Percentiles rank a stretch among this genome's conserved stretches.
phyloP scores from a whole-genome alignment of 768 basidiomycete species.

The Hypsizygus marmoreus region DNA sequence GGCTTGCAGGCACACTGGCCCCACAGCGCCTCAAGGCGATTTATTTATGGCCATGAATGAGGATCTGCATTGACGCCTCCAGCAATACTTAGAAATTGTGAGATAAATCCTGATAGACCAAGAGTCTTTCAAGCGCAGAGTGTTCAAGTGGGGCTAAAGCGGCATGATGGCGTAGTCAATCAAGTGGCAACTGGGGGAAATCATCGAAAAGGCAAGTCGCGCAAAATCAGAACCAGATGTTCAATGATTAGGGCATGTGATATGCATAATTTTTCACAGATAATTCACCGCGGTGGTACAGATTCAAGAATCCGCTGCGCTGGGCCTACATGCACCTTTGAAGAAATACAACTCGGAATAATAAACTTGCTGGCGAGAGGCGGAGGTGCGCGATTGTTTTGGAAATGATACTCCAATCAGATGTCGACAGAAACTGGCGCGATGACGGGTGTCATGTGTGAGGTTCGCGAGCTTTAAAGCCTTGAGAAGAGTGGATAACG shows the following conservation, averaged over 20 bases:
- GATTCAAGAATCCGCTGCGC: not conserved
- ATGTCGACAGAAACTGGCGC: slow-evolving; percentile 2
- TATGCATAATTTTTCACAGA: not conserved
- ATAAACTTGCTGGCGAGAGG: not conserved
- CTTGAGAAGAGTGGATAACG: slow-evolving; percentile 6
- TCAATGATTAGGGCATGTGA: not conserved
- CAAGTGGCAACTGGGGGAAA: not conserved
- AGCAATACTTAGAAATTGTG: not conserved
- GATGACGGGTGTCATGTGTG: slow-evolving; percentile 13
- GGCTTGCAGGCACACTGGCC: not conserved
- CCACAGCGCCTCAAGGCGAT: no score
- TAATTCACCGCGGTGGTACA: no score
- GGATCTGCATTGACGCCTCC: not conserved
- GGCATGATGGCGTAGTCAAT: not conserved
- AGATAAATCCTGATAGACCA: not conserved
- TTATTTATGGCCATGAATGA: no score
- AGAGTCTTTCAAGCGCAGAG: not conserved
- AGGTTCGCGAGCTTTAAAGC: slow-evolving; percentile 2
- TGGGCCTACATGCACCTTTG: not conserved
- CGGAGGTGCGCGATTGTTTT: not conserved
- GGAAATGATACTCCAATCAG: slow-evolving; percentile 9
- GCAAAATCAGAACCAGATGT: not conserved
- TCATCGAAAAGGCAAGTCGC: slow-evolving; percentile 1
- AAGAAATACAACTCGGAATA: not conserved
- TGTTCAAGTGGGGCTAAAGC: not conserved